These are phyloP conservation scores for Daldinia childiae DNA, from an alignment of 495 filamentous ascomycete genomes.

Conservation along the genomic window DNA sequence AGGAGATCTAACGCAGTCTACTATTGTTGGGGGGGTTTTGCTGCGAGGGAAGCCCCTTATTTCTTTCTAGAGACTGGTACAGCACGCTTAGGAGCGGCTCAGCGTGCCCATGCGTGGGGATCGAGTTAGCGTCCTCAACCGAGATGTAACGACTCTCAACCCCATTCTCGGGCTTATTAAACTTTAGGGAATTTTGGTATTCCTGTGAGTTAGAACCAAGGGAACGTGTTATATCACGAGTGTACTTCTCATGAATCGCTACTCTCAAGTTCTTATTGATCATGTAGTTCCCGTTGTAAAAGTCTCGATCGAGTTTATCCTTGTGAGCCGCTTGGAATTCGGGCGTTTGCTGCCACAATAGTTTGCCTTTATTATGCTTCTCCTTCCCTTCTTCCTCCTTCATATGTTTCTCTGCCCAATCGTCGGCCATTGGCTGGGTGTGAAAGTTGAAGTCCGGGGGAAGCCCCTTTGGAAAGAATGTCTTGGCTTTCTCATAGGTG, in stretches of 20 bases:
- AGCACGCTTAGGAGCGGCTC: conserved; percentile 52
- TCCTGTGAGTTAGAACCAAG: conserved; percentile 40
- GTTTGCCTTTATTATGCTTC: neutral
- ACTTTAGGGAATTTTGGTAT: neutral
- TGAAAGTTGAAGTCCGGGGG: conserved; percentile 36
- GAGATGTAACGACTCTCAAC: conserved; percentile 26
- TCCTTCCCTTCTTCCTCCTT: conserved; percentile 3
- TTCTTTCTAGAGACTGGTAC: conserved; percentile 45
- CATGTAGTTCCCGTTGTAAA: conserved; percentile 47
- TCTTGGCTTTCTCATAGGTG: conserved; percentile 16
- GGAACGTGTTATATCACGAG: conserved; percentile 37
- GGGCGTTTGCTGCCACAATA: neutral
- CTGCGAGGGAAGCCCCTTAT: conserved; percentile 1
- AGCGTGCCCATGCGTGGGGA: conserved; percentile 45
- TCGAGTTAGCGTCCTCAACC: conserved; percentile 47
- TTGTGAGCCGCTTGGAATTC: conserved; percentile 16
- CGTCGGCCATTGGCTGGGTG: conserved; percentile 21
- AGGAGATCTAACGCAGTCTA: neutral
- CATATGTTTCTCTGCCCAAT: conserved; percentile 33
- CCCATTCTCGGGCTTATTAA: conserved; percentile 33
- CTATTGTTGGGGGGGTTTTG: neutral
- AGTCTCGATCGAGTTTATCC: conserved; percentile 39
- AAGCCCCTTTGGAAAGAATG: conserved; percentile 37
- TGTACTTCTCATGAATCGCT: conserved; percentile 41
- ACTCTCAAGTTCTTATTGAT: conserved; percentile 38